These are phyloP conservation scores for Roridomyces roridus DNA, from an alignment of 768 basidiomycete genomes.

Conservation along the genomic window DNA sequence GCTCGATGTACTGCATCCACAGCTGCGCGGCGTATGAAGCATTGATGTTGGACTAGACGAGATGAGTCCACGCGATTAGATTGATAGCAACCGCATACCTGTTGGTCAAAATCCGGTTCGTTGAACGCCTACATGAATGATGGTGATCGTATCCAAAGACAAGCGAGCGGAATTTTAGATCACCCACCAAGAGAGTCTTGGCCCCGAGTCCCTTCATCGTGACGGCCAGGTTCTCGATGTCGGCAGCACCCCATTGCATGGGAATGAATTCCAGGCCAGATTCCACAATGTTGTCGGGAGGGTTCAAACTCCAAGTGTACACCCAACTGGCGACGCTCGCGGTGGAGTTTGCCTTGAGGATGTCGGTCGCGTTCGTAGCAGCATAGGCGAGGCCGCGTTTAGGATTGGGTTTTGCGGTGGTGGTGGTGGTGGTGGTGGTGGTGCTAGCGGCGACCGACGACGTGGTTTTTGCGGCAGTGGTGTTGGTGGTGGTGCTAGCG, in stretches of 20 bases:
- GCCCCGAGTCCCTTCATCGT: slow-evolving; percentile 53
- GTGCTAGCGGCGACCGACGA: slow-evolving; percentile 50
- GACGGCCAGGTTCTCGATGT: slow-evolving; percentile 44
- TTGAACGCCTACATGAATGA: slow-evolving; percentile 40
- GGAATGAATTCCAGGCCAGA: slow-evolving; percentile 55
- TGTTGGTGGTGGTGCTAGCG: not conserved
- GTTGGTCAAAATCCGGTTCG: slow-evolving; percentile 60
- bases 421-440: slow-evolving; percentile 4
- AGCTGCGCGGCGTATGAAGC: slow-evolving; percentile 53
- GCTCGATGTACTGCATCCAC: slow-evolving; percentile 65
- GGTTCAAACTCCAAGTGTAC: slow-evolving; percentile 59
- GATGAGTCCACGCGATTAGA: too few species aligned
- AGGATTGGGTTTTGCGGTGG: slow-evolving; percentile 38
- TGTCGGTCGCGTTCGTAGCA: slow-evolving; percentile 42
- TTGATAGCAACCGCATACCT: slow-evolving; percentile 17
- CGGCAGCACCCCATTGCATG: slow-evolving; percentile 58
- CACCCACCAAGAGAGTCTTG: slow-evolving; percentile 50
- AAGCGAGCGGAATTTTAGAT: too few species aligned
- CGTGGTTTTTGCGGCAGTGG: slow-evolving; percentile 10
- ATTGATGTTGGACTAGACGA: slow-evolving; percentile 44
- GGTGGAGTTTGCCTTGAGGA: slow-evolving; percentile 51
- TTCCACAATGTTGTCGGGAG: slow-evolving; percentile 48
- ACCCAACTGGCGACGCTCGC: slow-evolving; percentile 52
- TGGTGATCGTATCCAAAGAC: slow-evolving; percentile 27
- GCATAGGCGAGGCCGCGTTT: slow-evolving; percentile 56